A percentile compares a stretch with the other conserved stretches of the same genome.
phyloP scores from a whole-genome alignment of 2,329 filamentous ascomycete species.

The Cladosporium cucumerinum region DNA sequence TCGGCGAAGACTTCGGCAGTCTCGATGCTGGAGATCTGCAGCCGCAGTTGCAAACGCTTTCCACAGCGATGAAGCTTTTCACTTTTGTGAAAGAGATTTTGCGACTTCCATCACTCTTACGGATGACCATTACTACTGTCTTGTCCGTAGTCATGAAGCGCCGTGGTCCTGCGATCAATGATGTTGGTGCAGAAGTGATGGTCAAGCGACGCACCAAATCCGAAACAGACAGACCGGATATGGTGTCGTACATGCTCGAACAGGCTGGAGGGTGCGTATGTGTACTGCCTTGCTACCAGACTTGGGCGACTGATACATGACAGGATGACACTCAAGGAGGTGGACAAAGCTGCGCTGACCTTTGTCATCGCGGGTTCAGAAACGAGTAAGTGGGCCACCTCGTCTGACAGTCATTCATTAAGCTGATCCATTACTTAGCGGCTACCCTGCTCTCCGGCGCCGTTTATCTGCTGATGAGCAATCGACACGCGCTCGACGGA shows the following conservation, averaged over 20 bases:
- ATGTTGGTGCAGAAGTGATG: not conserved
- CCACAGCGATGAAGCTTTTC: constrained; percentile 28
- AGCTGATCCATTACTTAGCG: constrained; percentile 25
- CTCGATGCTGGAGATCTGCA: constrained; percentile 35
- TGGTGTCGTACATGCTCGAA: not conserved
- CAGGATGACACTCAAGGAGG: not conserved
- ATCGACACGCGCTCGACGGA: constrained; percentile 30
- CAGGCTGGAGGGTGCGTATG: not conserved
- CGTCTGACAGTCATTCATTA: not conserved
- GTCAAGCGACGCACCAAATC: not conserved
- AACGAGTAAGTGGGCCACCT: not conserved
- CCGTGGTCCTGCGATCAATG: not conserved
- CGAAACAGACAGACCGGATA: not conserved
- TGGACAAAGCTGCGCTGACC: not conserved
- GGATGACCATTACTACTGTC: not conserved
- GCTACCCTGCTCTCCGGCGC: constrained; percentile 35
- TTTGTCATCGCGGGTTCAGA: not conserved
- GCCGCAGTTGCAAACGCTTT: constrained; percentile 32
- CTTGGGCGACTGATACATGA: not conserved
- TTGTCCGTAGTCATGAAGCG: not conserved
- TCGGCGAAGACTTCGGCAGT: constrained; percentile 34
- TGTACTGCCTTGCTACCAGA: not conserved
- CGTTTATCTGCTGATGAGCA: constrained; percentile 32
- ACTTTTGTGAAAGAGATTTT: not conserved
- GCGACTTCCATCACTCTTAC: not conserved